These are phyloP conservation scores for Hypoxylon rubiginosum DNA, from an alignment of 2,329 filamentous ascomycete species.

Conservation along the genomic window DNA sequence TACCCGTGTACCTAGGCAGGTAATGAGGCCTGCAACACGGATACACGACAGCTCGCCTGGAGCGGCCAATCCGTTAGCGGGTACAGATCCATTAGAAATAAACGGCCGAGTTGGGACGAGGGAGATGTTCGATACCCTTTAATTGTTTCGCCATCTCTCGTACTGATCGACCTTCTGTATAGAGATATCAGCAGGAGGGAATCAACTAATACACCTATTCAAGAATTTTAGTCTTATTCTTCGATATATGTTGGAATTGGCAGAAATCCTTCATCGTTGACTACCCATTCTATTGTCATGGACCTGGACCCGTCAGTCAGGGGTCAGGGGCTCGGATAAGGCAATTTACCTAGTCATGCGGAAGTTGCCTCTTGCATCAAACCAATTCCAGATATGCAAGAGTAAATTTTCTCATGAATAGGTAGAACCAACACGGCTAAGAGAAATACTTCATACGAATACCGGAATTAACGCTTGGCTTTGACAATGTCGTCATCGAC, in stretches of 20 bases:
- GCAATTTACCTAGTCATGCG: constrained; percentile 23
- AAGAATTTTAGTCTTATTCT: neutral
- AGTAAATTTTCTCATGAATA: neutral
- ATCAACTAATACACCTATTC: neutral
- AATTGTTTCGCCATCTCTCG: neutral
- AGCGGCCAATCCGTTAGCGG: constrained; percentile 28
- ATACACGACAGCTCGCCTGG: constrained; percentile 42
- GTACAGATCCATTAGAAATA: constrained; percentile 25
- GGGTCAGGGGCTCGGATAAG: constrained; percentile 39
- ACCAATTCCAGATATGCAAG: neutral
- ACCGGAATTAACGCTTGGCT: neutral
- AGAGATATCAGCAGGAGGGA: neutral
- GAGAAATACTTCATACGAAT: neutral
- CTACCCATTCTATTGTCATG: neutral
- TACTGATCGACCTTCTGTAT: neutral
- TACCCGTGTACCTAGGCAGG: constrained; percentile 26
- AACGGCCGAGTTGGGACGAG: constrained; percentile 21
- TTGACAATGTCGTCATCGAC: neutral
- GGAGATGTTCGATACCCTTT: neutral
- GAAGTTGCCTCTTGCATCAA: constrained; percentile 5
- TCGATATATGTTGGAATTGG: neutral
- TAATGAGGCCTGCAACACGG: constrained; percentile 38
- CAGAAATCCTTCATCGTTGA: neutral
- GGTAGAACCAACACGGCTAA: neutral
- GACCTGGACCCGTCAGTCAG: too few relatives aligned